Base-by-base conservation (phyloP, 805 yeast genomes). In the Ogataea corticis region DNA sequence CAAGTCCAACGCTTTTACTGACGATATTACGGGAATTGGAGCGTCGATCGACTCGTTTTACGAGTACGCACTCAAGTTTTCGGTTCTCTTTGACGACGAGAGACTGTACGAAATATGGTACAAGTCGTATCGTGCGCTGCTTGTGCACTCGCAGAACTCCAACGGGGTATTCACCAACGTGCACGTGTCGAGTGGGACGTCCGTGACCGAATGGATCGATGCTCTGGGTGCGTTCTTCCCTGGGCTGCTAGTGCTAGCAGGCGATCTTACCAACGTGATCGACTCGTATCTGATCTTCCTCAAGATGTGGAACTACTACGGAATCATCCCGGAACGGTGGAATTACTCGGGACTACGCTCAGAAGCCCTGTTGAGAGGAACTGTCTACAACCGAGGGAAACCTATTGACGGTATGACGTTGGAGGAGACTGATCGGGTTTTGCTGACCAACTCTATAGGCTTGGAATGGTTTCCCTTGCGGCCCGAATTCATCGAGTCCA, bases 381-480 rank as follows among this genome's bases (percentile, higher is more conserved):
- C 29, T 1, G 40, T 48, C 5, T 57, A 56, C 34, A 46, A 45
- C 27, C 41, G 46, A 18, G 58, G 60, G 6, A 55, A 56, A 37
- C 18, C 51, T 2, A 46, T 61, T 7, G 42, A 45, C 11, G 60
- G 62, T 1, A 48, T 61, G 19, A 45, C 55, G 25, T 10, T 32
- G 2, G 56, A 54, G 11, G 48, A 51, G 16, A 62, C 66, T 1
- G 48, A 59, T 18, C 58, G 59, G 23, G 36, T 56, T 2, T 33
- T 61, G 12, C 51, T 64, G 17, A 50, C 54, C 5, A 68, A 68
- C 34, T 68, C 78, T 1, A 65, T 86, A 2, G 69, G 78, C 0
- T 66, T 89, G 28, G 95, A 87, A 59, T 91, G 97, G 97, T 91
- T 88, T 58, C 96, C 97, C 2, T 69, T 91, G 35, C 70, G 98